These are phyloP conservation scores for Ampelocalamus luodianensis DNA, from an alignment of 176 grass and related monocot genomes.

Conservation along the genomic window DNA sequence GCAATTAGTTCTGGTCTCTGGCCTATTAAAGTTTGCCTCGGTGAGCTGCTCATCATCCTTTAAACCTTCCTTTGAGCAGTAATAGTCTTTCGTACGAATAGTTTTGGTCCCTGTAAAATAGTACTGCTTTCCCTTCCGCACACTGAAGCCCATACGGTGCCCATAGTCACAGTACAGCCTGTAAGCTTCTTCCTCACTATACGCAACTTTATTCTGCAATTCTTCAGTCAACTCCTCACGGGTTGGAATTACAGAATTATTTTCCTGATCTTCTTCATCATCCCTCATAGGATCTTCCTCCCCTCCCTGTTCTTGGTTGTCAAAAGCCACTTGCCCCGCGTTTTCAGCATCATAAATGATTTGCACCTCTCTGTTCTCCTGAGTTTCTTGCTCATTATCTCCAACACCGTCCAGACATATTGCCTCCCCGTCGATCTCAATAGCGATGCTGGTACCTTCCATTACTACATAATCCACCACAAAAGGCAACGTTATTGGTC, in stretches of 20 bases:
- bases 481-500: constrained; percentile 8
- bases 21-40: constrained; percentile 68
- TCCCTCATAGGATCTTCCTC: constrained; percentile 38
- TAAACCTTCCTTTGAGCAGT: constrained; percentile 91
- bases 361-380: constrained; percentile 49
- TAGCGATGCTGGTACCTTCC: constrained; percentile 66
- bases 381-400: constrained; percentile 52
- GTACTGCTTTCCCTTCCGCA: constrained; percentile 82
- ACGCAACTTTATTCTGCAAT: constrained; percentile 59
- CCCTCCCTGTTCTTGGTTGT: constrained; percentile 38
- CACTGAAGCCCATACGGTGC: constrained; percentile 81
- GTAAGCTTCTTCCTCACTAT: constrained; percentile 90
- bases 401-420: constrained; percentile 62
- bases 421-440: constrained; percentile 75
- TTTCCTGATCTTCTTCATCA: constrained; percentile 45
- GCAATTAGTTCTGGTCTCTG: constrained; percentile 81
- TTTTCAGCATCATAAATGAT: constrained; percentile 48
- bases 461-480: constrained; percentile 52
- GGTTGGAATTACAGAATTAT: constrained; percentile 54
- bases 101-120: constrained; percentile 78
- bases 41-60: constrained; percentile 74
- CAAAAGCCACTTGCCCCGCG: constrained; percentile 44
- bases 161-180: constrained; percentile 80
- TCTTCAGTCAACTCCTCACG: constrained; percentile 73
- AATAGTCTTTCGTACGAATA: constrained; percentile 83